Base-by-base conservation (phyloP, 2,329 filamentous ascomycete species). In the Fusarium tuaranense region DNA sequence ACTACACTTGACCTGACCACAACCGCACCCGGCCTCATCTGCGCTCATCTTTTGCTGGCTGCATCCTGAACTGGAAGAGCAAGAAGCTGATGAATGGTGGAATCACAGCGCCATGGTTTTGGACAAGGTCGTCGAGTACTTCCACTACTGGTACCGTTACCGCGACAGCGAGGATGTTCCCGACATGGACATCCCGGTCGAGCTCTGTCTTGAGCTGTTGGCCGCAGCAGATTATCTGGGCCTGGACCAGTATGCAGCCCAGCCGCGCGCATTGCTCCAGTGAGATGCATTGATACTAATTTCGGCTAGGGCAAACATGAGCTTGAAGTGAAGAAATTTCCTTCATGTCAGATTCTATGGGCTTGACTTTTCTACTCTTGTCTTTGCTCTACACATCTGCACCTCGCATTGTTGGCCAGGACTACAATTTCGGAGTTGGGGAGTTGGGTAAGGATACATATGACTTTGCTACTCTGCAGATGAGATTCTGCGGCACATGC, bases 111-210 rank as follows among this genome's bases (percentile, higher is more conserved):
- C 91, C 73, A 86, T 92, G 63, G 89, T 95, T 7, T 89, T 96
- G 4, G 93, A 95, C 81, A 95, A 94, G 81, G 91, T 95, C 36
- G 93, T 92, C 82, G 93, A 95, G 83, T 96, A 95, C 83, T 92
- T 95, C 72, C 93, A 95, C 81, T 95, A 95, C 85, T 93, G 93
- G 86, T 92, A 95, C 83, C 92, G 92, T 78, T 88, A 94, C 83
- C 88, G 88, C 62, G 89, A 94, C 75, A 87, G 87, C 75, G 91
- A 92, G 76, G 91, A 95, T 77, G 93, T 95, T 22, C 91, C 92
- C 6, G 94, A 96, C 79, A 93, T 95, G 91, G 93, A 95, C 18
- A 92, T 95, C 68, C 93, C 93, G 14, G 90, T 93, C 34, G 93
- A 95, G 84, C 85, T 95, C 60, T 95, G 93, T 77, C 86, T 96